Conservation (phyloP, 768 basidiomycete genomes). For the Leccinum pellstonianum region DNA sequence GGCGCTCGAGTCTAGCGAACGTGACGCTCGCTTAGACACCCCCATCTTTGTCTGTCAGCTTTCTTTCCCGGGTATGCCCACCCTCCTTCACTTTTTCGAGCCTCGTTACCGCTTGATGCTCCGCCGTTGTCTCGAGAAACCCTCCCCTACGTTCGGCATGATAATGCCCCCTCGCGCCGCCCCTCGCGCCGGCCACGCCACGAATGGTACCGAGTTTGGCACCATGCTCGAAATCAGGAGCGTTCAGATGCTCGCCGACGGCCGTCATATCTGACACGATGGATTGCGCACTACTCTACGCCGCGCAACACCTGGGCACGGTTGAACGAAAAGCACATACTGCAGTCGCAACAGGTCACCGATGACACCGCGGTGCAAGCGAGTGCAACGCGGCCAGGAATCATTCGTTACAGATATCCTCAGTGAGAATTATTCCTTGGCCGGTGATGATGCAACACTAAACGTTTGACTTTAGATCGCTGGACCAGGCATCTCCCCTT, state of each 20-base stretch:
- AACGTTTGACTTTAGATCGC: constrained; percentile 38
- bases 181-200: constrained; percentile 18
- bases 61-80: constrained; percentile 89
- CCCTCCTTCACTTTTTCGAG: constrained; percentile 89
- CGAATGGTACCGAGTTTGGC: constrained; percentile 59
- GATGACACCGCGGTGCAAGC: constrained; percentile 42
- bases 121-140: constrained; percentile 83
- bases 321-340: constrained; percentile 56
- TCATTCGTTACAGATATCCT: constrained; percentile 68
- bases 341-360: constrained; percentile 40
- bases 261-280: constrained; percentile 68
- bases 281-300: constrained; percentile 58
- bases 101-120: constrained; percentile 96
- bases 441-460: background rate
- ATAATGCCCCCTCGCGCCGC: constrained; percentile 63
- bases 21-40: constrained; percentile 75
- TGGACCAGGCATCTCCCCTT: constrained; percentile 63
- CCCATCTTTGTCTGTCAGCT: constrained; percentile 91
- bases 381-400: constrained; percentile 42
- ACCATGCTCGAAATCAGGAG: constrained; percentile 89
- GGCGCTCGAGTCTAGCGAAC: constrained; percentile 72
- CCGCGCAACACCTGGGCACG: constrained; percentile 54
- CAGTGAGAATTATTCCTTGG: constrained; percentile 51
- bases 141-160: constrained; percentile 88
- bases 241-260: constrained; percentile 87